These are phyloP conservation scores for Cryphonectria naterciae DNA, from an alignment of 2,329 filamentous ascomycete species.

Conservation along the genomic window DNA sequence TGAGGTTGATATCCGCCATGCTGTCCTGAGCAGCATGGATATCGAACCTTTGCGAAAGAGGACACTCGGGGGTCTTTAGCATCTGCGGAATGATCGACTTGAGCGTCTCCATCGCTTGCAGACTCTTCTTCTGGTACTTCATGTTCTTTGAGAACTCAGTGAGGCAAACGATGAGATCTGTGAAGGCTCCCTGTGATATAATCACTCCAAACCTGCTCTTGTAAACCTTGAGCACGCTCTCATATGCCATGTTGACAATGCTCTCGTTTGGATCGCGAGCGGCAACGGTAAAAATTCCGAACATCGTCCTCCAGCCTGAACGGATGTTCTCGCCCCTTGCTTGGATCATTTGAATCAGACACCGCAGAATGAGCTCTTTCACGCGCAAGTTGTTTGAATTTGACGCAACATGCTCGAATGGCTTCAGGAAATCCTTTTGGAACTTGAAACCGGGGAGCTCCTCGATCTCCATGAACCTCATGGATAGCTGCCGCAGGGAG, in stretches of 20 bases:
- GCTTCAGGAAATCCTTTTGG: constrained; percentile 98
- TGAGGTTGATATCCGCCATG: constrained; percentile 48
- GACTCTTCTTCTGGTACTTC: constrained; percentile 96
- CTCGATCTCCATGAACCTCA: constrained; percentile 98
- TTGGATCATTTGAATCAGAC: constrained; percentile 99
- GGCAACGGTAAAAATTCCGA: constrained; percentile 96
- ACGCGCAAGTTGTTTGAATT: constrained; percentile 91
- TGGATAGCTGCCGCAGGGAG: constrained; percentile 90
- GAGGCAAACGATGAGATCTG: constrained; percentile 92
- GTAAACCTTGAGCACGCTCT: constrained; percentile 95
- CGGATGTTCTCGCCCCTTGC: constrained; percentile 94
- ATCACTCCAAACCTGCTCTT: constrained; percentile 94
- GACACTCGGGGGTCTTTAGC: constrained; percentile 94
- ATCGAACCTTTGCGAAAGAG: constrained; percentile 70
- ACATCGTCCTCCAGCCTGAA: constrained; percentile 99
- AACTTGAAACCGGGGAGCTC: constrained; percentile 99
- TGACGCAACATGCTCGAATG: constrained; percentile 95
- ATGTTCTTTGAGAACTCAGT: constrained; percentile 99
- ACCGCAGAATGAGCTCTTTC: constrained; percentile 96
- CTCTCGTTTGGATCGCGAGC: constrained; percentile 91
- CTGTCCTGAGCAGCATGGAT: constrained; percentile 39
- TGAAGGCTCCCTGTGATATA: constrained; percentile 94
- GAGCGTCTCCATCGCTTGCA: constrained; percentile 92
- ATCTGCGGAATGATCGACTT: constrained; percentile 94
- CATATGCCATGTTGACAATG: constrained; percentile 95